A percentile compares a stretch with the other conserved stretches of the same genome.
These are phyloP conservation scores for Vaucheria bursata DNA, from an alignment of 352 stramenopile species.

Conservation along the genomic window DNA sequence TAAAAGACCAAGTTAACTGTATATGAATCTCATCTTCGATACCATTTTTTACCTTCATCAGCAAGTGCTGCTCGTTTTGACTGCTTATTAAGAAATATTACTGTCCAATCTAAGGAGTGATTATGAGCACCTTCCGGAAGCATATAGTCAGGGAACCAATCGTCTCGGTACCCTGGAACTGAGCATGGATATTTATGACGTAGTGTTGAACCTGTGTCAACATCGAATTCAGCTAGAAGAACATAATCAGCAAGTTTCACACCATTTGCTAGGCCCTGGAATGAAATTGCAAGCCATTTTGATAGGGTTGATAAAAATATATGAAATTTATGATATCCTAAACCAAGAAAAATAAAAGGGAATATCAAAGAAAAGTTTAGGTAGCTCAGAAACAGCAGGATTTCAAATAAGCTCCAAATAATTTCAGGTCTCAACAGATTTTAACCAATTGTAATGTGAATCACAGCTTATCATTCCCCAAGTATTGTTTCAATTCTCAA, in stretches of 20 bases:
- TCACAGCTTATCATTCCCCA: too few species aligned
- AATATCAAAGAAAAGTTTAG: too few species aligned
- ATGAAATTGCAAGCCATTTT: neutral
- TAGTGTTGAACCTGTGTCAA: slow-evolving; percentile 49
- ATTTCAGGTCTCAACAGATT: too few species aligned
- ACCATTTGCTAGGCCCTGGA: neutral
- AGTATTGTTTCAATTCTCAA: too few species aligned
- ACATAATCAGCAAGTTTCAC: slow-evolving; percentile 49
- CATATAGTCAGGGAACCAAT: slow-evolving; percentile 53
- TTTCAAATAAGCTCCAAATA: too few species aligned
- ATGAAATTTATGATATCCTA: too few species aligned
- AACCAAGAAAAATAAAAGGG: too few species aligned
- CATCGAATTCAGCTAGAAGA: slow-evolving; percentile 51
- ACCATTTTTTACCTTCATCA: neutral
- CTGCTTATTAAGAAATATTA: slow-evolving; percentile 47
- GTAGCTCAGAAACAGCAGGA: too few species aligned
- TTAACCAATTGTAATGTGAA: too few species aligned
- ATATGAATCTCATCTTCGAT: neutral
- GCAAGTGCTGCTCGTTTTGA: neutral
- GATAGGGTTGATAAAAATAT: neutral
- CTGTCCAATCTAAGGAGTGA: slow-evolving; percentile 47
- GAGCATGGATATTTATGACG: slow-evolving; percentile 48
- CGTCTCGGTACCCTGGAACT: slow-evolving; percentile 45
- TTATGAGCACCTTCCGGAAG: slow-evolving; percentile 51
- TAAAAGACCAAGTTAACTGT: too few species aligned